phyloP scores from a whole-genome alignment of 345 rosid genomes.

The Linum lewisii region DNA sequence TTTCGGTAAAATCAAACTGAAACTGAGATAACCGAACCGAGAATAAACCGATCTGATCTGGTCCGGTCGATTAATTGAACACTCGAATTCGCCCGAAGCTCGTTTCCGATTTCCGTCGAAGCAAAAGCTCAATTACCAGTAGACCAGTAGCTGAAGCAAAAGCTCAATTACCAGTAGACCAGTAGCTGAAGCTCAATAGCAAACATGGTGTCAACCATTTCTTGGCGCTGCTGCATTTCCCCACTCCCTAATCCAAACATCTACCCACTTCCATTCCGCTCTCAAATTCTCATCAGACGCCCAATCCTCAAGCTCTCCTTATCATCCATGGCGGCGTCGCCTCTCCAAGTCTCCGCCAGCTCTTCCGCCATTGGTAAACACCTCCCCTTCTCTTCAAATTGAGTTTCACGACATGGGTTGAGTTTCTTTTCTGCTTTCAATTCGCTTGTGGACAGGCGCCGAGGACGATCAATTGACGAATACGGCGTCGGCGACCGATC shows the following conservation, averaged over 20 bases:
- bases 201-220: no score
- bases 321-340: constrained; percentile 25
- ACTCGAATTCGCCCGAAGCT: no score
- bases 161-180: no score
- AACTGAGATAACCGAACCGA: no score
- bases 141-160: no score
- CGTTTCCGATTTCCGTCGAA: no score
- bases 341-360: constrained; percentile 32
- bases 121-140: no score
- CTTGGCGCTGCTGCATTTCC: constrained; percentile 14
- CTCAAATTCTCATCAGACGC: not conserved
- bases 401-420: not conserved
- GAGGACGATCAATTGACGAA: constrained; percentile 27
- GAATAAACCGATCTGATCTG: no score
- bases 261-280: constrained; percentile 3
- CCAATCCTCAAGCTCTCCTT: constrained; percentile 3
- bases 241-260: constrained; percentile 10
- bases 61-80: no score
- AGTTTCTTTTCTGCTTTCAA: not conserved
- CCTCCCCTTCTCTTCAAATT: not conserved
- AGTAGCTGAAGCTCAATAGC: no score
- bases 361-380: constrained; percentile 40
- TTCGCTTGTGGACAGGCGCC: constrained; percentile 27
- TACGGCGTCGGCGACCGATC: constrained; percentile 46
- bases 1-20: no score